Evolutionary conservation across 352 stramenopile species (phyloP).

Genomic region (Phytopythium oedochilum): DNA sequence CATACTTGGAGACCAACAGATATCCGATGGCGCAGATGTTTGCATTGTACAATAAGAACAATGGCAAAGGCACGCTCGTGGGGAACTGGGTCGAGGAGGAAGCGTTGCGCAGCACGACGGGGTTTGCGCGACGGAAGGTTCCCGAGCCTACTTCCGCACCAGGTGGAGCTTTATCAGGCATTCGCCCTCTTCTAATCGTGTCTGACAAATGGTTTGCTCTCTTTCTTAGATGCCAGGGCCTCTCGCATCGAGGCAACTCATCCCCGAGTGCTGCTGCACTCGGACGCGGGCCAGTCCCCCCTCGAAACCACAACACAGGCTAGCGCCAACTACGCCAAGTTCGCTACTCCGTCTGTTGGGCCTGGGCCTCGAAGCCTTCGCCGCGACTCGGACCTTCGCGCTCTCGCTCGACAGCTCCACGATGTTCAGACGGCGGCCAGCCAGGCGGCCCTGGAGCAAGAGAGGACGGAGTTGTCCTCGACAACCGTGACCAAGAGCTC

Average conservation of each 20-base stretch:
- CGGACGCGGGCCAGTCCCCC: constrained; percentile 10
- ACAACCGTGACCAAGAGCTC: constrained; percentile 30
- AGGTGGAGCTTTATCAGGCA: constrained; percentile 8
- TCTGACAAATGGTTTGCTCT: neutral
- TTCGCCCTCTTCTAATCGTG: neutral
- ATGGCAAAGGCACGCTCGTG: constrained; percentile 64
- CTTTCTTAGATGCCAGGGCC: constrained; percentile 28
- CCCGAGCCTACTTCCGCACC: constrained; percentile 25
- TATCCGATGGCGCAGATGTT: constrained; percentile 26
- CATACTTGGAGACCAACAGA: neutral
- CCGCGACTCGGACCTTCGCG: constrained; percentile 35
- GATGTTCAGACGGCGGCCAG: constrained; percentile 26
- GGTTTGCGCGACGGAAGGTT: constrained; percentile 52
- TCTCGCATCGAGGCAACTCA: constrained; percentile 41
- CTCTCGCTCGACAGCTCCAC: constrained; percentile 33
- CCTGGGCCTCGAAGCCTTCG: constrained; percentile 36
- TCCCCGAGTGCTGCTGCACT: constrained; percentile 45
- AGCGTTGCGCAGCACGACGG: constrained; percentile 52
- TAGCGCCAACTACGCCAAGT: constrained; percentile 41
- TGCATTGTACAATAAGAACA: constrained; percentile 79
- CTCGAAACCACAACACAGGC: constrained; percentile 65
- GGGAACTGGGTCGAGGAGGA: constrained; percentile 87
- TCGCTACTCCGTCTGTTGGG: constrained; percentile 17
- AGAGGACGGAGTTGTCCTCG: constrained; percentile 12
- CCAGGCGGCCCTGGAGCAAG: constrained; percentile 17